phyloP scores from a whole-genome alignment of 2,329 filamentous ascomycete genomes.

The Furcasterigmium furcatum region DNA sequence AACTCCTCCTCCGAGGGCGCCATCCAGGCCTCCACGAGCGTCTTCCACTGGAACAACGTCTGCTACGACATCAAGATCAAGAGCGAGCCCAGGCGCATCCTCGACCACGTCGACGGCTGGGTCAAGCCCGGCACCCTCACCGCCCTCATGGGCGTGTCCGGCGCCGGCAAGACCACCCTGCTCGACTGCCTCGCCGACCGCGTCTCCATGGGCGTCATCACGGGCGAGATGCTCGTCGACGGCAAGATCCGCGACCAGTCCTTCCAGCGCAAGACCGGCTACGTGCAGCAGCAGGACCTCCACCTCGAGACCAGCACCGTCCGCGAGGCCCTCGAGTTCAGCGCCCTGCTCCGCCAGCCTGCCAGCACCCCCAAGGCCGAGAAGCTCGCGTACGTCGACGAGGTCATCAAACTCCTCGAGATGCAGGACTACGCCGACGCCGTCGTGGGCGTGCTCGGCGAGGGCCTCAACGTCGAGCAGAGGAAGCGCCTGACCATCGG shows the following conservation, averaged over 20 bases:
- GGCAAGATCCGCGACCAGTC: constrained; percentile 60
- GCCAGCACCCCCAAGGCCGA: constrained; percentile 41
- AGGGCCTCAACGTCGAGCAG: constrained; percentile 43
- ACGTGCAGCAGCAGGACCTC: constrained; percentile 72
- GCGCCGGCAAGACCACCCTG: constrained; percentile 74
- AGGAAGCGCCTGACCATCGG: constrained; percentile 66
- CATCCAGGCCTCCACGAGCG: constrained; percentile 49
- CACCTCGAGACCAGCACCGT: constrained; percentile 67
- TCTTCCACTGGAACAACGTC: constrained; percentile 71
- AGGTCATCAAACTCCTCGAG: constrained; percentile 23
- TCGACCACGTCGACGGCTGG: constrained; percentile 62
- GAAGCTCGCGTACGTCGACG: constrained; percentile 22
- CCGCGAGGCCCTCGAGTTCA: constrained; percentile 64
- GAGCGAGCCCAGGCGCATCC: constrained; percentile 57
- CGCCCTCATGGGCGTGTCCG: constrained; percentile 50
- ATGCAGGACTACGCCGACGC: constrained; percentile 67
- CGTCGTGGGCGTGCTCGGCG: constrained; percentile 64
- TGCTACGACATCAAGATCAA: constrained; percentile 76
- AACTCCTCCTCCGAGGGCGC: constrained; percentile 14
- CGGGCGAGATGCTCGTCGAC: constrained; percentile 68
- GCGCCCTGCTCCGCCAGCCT: constrained; percentile 65
- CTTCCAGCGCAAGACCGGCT: constrained; percentile 69
- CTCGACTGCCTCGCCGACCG: constrained; percentile 71
- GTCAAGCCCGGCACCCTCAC: constrained; percentile 64
- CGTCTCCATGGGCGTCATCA: constrained; percentile 70